Conservation (phyloP, 176 grass and related monocot genomes). For the Melocanna baccifera region DNA sequence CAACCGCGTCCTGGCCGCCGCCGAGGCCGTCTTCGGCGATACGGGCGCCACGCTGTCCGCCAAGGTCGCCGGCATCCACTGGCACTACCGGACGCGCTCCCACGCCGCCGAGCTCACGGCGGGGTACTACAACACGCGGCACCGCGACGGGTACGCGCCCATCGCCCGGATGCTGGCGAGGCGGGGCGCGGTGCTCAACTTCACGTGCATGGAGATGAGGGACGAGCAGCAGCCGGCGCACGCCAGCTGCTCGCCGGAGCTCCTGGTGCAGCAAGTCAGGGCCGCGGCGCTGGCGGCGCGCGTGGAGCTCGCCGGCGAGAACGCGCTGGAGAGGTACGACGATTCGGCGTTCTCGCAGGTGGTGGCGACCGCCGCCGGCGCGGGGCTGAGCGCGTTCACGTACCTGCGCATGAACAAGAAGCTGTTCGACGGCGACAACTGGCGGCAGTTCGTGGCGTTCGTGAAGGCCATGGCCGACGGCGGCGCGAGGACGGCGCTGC, state of each 20-base stretch:
- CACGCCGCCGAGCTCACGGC: slow-evolving; percentile 94
- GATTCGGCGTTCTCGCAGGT: slow-evolving; percentile 73
- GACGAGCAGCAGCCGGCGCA: slow-evolving; percentile 86
- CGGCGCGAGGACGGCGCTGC: slow-evolving; percentile 40
- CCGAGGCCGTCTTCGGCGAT: slow-evolving; percentile 68
- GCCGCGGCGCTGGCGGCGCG: slow-evolving; percentile 29
- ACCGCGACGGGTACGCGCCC: slow-evolving; percentile 62
- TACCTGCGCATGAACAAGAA: slow-evolving; percentile 86
- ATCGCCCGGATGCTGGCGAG: slow-evolving; percentile 65
- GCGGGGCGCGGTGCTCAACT: slow-evolving; percentile 75
- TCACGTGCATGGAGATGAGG: slow-evolving; percentile 99
- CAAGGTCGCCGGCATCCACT: slow-evolving; percentile 96
- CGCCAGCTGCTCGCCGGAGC: slow-evolving; percentile 66
- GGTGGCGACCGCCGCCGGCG: slow-evolving; percentile 37
- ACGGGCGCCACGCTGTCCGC: slow-evolving; percentile 69
- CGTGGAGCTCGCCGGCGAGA: slow-evolving; percentile 82
- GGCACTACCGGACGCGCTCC: slow-evolving; percentile 86
- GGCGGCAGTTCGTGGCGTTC: slow-evolving; percentile 82
- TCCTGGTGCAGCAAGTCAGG: slow-evolving; percentile 72
- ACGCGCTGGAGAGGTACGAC: slow-evolving; percentile 89
- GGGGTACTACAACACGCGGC: slow-evolving; percentile 90
- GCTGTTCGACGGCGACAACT: slow-evolving; percentile 82
- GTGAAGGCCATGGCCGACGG: slow-evolving; percentile 68
- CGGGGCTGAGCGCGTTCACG: slow-evolving; percentile 72
- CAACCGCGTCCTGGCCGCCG: slow-evolving; percentile 64